Evolutionary conservation across 2,329 filamentous ascomycete species (phyloP).

Genomic region (Cytospora piceicola): DNA sequence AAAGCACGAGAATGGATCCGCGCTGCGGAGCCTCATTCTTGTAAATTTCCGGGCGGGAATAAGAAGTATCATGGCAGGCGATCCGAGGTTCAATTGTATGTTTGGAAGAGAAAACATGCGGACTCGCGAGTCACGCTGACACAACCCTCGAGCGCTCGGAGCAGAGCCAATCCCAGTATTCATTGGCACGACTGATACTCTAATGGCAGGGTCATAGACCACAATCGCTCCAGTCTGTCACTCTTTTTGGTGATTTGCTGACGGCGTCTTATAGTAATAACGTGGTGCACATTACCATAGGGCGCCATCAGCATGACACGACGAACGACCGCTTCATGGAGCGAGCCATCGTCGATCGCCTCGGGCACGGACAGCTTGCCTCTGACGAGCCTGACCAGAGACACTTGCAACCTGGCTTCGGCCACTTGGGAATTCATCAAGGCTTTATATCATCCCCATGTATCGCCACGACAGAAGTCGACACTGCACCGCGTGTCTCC

Average conservation of each 20-base stretch:
- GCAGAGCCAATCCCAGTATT: neutral
- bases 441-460: no score
- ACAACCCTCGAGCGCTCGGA: neutral
- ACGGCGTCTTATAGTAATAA: neutral
- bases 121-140: neutral
- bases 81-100: neutral
- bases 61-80: neutral
- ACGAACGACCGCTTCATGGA: neutral
- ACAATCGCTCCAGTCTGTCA: neutral
- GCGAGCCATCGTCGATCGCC: no score
- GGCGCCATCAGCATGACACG: neutral
- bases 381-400: neutral
- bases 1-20: neutral
- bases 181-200: neutral
- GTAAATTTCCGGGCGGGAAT: slow-evolving; percentile 22
- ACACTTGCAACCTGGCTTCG: no score
- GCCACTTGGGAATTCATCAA: no score
- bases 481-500: no score
- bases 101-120: slow-evolving; percentile 3
- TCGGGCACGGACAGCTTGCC: neutral
- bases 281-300: neutral
- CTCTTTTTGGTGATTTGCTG: neutral
- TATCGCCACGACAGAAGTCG: no score
- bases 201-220: neutral
- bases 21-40: slow-evolving; percentile 12